These are phyloP conservation scores for Rhipidocladum racemiflorum DNA, from an alignment of 176 grass and related monocot genomes.

Conservation along the genomic window DNA sequence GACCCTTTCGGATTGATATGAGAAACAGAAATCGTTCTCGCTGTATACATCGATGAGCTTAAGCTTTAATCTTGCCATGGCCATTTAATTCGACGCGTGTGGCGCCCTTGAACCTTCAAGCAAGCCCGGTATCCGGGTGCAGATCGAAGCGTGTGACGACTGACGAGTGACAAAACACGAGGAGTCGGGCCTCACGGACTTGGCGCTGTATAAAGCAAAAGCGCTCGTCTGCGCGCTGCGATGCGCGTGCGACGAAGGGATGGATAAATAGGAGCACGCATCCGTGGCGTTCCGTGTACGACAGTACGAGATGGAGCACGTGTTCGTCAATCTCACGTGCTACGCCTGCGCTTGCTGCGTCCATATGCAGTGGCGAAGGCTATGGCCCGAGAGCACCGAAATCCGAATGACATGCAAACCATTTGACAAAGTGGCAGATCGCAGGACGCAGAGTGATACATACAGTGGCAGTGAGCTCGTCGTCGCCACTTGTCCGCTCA, in stretches of 20 bases:
- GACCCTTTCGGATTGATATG: not conserved
- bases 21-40: not conserved
- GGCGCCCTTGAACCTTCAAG: not conserved
- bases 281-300: conserved; percentile 29
- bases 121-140: not conserved
- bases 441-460: not conserved
- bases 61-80: not conserved
- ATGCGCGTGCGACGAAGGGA: not conserved
- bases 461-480: too few species aligned
- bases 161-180: not conserved
- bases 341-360: not conserved
- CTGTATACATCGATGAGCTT: conserved; percentile 31
- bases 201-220: not conserved
- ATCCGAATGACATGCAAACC: not conserved
- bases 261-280: not conserved
- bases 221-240: not conserved
- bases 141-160: not conserved
- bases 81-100: not conserved
- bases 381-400: not conserved
- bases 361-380: conserved; percentile 1
- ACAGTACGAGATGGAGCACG: not conserved
- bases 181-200: not conserved
- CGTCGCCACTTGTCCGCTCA: too few species aligned
- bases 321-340: not conserved
- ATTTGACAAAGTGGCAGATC: not conserved